These are phyloP conservation scores for Ascomycota sp. DNA, from an alignment of 2,329 filamentous ascomycete genomes.

Conservation along the genomic window DNA sequence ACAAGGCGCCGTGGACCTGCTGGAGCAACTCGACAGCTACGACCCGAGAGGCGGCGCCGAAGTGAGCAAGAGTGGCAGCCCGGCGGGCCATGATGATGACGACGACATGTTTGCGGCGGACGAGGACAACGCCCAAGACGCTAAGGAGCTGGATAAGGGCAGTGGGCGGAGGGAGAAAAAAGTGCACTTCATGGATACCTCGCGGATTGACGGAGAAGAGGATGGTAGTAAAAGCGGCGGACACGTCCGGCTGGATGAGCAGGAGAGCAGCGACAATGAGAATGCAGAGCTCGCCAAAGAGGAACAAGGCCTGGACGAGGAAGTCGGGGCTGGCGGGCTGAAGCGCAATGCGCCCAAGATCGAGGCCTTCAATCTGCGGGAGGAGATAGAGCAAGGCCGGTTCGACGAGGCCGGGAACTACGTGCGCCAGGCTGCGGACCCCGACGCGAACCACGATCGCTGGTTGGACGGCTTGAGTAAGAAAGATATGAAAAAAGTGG, in stretches of 20 bases:
- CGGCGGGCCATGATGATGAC: conserved; percentile 37
- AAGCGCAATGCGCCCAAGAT: conserved; percentile 87
- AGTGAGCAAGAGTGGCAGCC: conserved; percentile 10
- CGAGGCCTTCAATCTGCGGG: conserved; percentile 86
- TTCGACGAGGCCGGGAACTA: conserved; percentile 89
- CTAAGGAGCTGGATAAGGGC: conserved; percentile 10
- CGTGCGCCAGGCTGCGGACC: conserved; percentile 71
- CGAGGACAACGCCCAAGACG: conserved; percentile 28
- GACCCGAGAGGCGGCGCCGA: conserved; percentile 12
- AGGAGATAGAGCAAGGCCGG: conserved; percentile 76
- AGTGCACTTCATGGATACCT: conserved; percentile 37
- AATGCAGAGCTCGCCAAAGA: conserved; percentile 52
- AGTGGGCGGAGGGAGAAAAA: conserved; percentile 39
- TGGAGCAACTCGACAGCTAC: conserved; percentile 35
- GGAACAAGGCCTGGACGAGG: conserved; percentile 64
- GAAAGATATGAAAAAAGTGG: conserved; percentile 78
- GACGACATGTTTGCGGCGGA: conserved; percentile 75
- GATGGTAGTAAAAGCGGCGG: conserved; percentile 52
- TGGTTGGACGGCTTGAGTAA: conserved; percentile 90
- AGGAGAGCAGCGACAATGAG: conserved; percentile 38
- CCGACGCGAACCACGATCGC: conserved; percentile 73
- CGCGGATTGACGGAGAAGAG: conserved; percentile 63
- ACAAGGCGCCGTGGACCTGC: conserved; percentile 26
- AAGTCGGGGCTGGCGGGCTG: conserved; percentile 73
- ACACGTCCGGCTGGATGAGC: conserved; percentile 40